Evolutionary conservation across 371 early-diverging fungal genomes (phyloP), one percentile per base, ranked within the genome.

Genomic region (Apophysomyces elegans): DNA sequence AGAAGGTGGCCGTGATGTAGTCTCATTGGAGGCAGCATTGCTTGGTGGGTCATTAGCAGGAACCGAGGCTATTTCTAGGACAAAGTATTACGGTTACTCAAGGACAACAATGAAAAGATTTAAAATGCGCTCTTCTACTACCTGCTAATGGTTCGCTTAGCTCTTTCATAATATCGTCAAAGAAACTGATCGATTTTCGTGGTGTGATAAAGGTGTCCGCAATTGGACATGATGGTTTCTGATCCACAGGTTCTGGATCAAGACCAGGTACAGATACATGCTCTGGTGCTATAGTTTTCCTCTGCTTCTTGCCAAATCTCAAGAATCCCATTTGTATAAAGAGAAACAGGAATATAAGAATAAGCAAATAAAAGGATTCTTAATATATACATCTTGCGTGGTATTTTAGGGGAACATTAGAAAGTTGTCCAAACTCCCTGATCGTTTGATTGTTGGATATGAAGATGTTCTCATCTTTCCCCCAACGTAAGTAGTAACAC

Each of bases 351-450:
- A 39, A 43, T 61, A 35, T 61, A 61, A 39, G 44, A 36, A 58
- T 58, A 58, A 9, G 44, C 39, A 45, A 35, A 35, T 35, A 45
- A 41, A 43, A 35, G 37, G 63, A 47, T n/a, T 21, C n/a, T 50
- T 50, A 50, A 50, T 45, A 50, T 50, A 50, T 50, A 50, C 9
- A 50, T 9, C 8, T 11, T 41, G 21, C 54, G 54, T 50, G 21
- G 13, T 45, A 13, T 50, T 50, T 50, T 50, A 50, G 54, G 54
- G 54, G 54, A 50, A 50, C 21, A 50, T 50, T 50, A 50, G 21
- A 50, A 50, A 50, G 54, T 50, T 50, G 54, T 50, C 54, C 54
- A 50, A 50, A 50, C 54, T 50, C 54, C 54, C 54, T 50, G 21
- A 50, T 16, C 54, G 21, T 41, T 41, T 41, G 41, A 41, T 41